A percentile compares a stretch with the other conserved stretches of the same genome.
Evolutionary conservation across 306 rosid species (phyloP).

Genomic region (Vigna mungo): DNA sequence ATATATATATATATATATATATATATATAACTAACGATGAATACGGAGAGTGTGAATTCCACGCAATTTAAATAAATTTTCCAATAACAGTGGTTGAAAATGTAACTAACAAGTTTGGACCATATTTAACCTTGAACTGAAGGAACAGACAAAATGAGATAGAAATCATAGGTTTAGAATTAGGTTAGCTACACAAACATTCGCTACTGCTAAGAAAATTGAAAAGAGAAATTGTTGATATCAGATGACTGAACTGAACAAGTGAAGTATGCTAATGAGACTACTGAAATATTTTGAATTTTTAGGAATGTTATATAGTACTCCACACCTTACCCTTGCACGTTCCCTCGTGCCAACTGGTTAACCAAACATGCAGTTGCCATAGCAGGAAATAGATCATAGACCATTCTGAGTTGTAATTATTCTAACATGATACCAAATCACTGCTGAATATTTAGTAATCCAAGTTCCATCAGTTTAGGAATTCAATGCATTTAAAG

Average conservation of each 20-base stretch:
- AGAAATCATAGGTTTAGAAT: neutral
- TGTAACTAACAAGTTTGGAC: conserved; percentile 17
- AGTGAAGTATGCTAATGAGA: neutral
- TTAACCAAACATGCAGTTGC: conserved; percentile 29
- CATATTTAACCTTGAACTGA: neutral
- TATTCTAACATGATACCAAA: conserved; percentile 4
- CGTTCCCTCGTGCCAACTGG: neutral
- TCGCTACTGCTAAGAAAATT: neutral
- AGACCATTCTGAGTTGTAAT: conserved; percentile 18
- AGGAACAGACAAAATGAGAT: neutral
- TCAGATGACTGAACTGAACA: neutral
- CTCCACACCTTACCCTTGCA: neutral
- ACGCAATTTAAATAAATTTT: neutral
- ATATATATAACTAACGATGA: neutral
- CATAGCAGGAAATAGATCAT: neutral
- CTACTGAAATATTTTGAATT: neutral
- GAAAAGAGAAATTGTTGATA: neutral
- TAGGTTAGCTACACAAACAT: neutral
- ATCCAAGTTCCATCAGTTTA: conserved; percentile 19
- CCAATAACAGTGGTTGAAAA: neutral
- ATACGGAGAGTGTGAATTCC: neutral
- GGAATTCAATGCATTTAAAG: neutral
- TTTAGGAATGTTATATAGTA: neutral
- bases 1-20: no score
- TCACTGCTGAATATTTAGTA: neutral